phyloP scores from a whole-genome alignment of 208 protist genomes.

The Leishmania arabica region DNA sequence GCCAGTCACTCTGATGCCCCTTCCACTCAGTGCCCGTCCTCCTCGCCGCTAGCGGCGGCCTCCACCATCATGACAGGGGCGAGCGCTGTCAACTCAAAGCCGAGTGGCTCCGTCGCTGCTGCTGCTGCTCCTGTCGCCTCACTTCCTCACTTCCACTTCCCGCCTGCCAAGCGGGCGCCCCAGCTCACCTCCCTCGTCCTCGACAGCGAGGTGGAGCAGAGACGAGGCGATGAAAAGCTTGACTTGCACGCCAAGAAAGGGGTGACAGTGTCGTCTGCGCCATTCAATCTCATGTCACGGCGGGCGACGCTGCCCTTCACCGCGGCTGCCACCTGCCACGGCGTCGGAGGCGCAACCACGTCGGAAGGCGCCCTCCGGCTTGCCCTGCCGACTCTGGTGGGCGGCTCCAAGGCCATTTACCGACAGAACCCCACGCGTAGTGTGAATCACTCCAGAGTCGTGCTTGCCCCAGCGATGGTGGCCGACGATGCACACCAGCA shows the following conservation, averaged over 20 bases:
- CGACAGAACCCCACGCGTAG: too few species aligned
- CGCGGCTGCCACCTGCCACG: not conserved
- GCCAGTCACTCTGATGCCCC: not conserved
- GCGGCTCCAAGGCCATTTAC: not conserved
- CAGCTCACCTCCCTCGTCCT: not conserved
- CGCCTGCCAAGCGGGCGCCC: too few species aligned
- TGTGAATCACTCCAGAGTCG: not conserved
- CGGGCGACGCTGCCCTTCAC: constrained; percentile 9
- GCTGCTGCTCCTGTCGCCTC: not conserved
- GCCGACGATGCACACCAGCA: not conserved
- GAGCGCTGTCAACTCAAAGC: not conserved
- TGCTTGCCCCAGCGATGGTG: not conserved
- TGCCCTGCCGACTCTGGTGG: not conserved
- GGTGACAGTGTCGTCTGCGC: not conserved
- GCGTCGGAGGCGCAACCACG: not conserved
- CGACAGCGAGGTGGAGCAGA: not conserved
- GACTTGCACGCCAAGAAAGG: not conserved
- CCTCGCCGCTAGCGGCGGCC: not conserved
- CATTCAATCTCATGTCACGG: not conserved
- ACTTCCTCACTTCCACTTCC: not conserved
- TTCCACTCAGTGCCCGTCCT: not conserved
- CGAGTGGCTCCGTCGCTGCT: not conserved
- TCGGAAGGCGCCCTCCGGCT: not conserved
- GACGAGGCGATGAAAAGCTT: not conserved
- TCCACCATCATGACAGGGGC: not conserved